phyloP scores from a whole-genome alignment of 148 eudicot genomes.

The Nyssa sinensis region DNA sequence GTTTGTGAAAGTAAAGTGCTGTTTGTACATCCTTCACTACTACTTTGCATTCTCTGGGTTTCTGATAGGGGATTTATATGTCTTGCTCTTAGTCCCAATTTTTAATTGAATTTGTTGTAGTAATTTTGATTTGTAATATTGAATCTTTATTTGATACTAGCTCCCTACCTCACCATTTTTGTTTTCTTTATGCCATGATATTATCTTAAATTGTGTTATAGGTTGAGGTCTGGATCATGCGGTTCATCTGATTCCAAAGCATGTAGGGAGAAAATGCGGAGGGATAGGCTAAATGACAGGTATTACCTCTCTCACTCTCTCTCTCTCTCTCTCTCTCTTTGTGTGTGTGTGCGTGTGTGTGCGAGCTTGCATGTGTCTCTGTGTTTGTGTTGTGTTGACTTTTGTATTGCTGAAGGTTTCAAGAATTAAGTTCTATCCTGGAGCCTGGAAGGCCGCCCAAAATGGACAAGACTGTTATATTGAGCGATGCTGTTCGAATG shows the following conservation, averaged over 20 bases:
- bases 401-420: conserved; percentile 34
- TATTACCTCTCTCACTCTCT: conserved; percentile 8
- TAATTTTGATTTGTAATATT: too few relatives aligned
- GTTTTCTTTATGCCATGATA: not conserved
- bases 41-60: not conserved
- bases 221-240: conserved; percentile 31
- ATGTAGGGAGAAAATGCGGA: conserved; percentile 49
- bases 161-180: not conserved
- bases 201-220: not conserved
- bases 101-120: too few relatives aligned
- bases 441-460: conserved; percentile 64
- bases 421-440: conserved; percentile 49
- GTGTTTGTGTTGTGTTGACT: not conserved
- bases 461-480: conserved; percentile 53
- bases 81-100: not conserved
- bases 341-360: not conserved
- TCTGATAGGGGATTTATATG: not conserved
- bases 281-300: conserved; percentile 45
- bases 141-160: too few relatives aligned
- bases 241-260: conserved; percentile 41
- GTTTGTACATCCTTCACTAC: not conserved
- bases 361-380: not conserved
- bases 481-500: conserved; percentile 57
- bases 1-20: not conserved
- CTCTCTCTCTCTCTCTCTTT: not conserved